phyloP scores from a whole-genome alignment of 331 rosid species.

The Telfairia occidentalis region DNA sequence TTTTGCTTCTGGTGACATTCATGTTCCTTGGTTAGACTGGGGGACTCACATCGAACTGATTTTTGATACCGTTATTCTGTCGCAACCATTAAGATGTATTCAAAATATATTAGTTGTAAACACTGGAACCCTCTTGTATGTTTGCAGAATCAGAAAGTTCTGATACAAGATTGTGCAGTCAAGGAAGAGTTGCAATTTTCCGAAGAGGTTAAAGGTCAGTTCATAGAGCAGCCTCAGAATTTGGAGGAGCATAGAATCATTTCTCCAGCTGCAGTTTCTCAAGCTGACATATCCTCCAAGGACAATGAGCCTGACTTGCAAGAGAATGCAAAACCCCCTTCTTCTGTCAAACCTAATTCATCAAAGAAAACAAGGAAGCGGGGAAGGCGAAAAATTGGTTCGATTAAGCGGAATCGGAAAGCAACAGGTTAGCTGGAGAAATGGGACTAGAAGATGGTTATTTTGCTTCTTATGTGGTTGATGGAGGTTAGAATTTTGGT shows the following conservation, averaged over 20 bases:
- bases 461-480: not conserved
- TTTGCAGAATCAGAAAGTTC: slow-evolving; percentile 25
- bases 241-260: slow-evolving; percentile 19
- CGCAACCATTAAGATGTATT: not conserved
- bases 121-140: slow-evolving; percentile 6
- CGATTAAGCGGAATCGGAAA: slow-evolving; percentile 18
- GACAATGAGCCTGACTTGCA: slow-evolving; percentile 9
- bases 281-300: slow-evolving; percentile 17
- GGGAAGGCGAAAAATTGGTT: slow-evolving; percentile 29
- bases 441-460: not conserved
- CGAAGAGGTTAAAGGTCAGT: slow-evolving; percentile 20
- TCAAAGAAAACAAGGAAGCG: slow-evolving; percentile 34
- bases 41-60: not conserved
- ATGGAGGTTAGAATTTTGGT: slow-evolving; percentile 4
- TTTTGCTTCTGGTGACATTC: not conserved
- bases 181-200: slow-evolving; percentile 26
- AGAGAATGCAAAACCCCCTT: slow-evolving; percentile 17
- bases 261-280: slow-evolving; percentile 10
- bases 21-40: not conserved
- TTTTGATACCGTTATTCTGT: not conserved
- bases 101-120: not conserved
- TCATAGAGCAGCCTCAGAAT: slow-evolving; percentile 19
- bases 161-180: slow-evolving; percentile 20
- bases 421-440: slow-evolving; percentile 17
- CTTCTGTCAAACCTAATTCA: slow-evolving; percentile 22